Conservation (phyloP, 495 filamentous ascomycete genomes). For the Staphylotrichum longicolle region DNA sequence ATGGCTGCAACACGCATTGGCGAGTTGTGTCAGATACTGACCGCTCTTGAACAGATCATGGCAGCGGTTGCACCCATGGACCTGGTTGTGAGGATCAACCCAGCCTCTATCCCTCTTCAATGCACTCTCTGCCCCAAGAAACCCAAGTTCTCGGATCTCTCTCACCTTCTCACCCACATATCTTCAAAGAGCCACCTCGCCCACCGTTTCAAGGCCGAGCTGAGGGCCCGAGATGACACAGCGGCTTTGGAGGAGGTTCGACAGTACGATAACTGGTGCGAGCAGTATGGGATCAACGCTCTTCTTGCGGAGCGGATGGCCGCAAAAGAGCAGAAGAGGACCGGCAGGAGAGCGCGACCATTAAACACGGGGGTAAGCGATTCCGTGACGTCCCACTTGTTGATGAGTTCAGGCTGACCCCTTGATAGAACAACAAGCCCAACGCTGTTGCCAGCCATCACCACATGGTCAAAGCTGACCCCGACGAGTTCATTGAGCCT, state of each 20-base stretch:
- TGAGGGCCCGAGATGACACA: conserved; percentile 59
- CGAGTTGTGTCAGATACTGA: conserved; percentile 11
- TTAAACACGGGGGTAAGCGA: conserved; percentile 20
- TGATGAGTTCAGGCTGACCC: not conserved
- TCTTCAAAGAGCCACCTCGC: conserved; percentile 81
- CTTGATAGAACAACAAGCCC: conserved; percentile 8
- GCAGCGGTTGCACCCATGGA: conserved; percentile 37
- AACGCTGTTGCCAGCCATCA: conserved; percentile 5
- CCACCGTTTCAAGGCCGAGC: conserved; percentile 67
- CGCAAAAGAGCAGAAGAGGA: conserved; percentile 65
- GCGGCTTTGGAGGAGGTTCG: conserved; percentile 50
- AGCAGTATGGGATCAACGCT: conserved; percentile 57
- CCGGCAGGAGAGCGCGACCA: conserved; percentile 28
- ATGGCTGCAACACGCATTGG: conserved; percentile 13
- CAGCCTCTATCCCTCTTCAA: conserved; percentile 54
- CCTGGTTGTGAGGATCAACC: conserved; percentile 21
- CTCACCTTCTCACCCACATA: conserved; percentile 84
- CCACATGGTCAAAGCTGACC: conserved; percentile 34
- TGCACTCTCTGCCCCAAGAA: conserved; percentile 79
- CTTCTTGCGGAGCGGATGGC: conserved; percentile 69
- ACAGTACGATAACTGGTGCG: conserved; percentile 70
- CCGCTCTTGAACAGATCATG: conserved; percentile 32
- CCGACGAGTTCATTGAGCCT: conserved; percentile 25
- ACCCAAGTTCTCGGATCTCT: conserved; percentile 79
- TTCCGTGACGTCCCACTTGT: not conserved